Conservation (phyloP, 768 basidiomycete species). For the Lanmaoa rubissima region DNA sequence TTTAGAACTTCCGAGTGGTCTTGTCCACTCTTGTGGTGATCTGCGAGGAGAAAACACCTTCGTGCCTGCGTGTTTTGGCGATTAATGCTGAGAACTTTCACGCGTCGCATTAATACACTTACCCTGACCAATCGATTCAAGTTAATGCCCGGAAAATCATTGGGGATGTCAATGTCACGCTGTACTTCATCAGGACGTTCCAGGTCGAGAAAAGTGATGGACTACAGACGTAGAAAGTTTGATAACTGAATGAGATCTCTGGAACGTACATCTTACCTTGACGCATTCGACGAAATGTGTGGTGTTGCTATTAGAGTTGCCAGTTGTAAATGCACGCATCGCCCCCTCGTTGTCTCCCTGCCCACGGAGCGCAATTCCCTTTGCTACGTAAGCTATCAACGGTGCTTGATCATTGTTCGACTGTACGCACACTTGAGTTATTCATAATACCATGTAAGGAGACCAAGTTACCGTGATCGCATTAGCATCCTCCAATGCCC, state of each 20-base stretch:
- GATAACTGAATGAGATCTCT: background rate
- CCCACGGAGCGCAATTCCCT: background rate
- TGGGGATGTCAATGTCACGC: background rate
- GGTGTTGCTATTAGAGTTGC: background rate
- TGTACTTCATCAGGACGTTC: background rate
- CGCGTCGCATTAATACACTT: background rate
- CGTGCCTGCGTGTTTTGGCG: slow-evolving; percentile 1
- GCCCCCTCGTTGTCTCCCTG: background rate
- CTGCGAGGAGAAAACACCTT: background rate
- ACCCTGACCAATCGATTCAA: background rate
- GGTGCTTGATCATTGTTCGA: background rate
- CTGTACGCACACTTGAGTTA: background rate
- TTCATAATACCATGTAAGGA: background rate
- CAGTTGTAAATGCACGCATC: background rate
- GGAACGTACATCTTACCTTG: slow-evolving; percentile 2
- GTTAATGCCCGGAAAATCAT: background rate
- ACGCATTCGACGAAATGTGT: slow-evolving; percentile 2
- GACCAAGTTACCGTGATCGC: background rate
- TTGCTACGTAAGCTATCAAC: slow-evolving; percentile 2
- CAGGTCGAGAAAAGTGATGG: slow-evolving; percentile 2
- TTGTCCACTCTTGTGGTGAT: background rate
- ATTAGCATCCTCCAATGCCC: slow-evolving; percentile 8
- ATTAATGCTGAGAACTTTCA: background rate
- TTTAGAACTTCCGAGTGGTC: background rate
- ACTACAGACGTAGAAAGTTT: background rate